Evolutionary conservation across 2,329 filamentous ascomycete genomes (phyloP), one percentile per base, ranked within the genome.

Genomic region (Arthrobotrys iridis): DNA sequence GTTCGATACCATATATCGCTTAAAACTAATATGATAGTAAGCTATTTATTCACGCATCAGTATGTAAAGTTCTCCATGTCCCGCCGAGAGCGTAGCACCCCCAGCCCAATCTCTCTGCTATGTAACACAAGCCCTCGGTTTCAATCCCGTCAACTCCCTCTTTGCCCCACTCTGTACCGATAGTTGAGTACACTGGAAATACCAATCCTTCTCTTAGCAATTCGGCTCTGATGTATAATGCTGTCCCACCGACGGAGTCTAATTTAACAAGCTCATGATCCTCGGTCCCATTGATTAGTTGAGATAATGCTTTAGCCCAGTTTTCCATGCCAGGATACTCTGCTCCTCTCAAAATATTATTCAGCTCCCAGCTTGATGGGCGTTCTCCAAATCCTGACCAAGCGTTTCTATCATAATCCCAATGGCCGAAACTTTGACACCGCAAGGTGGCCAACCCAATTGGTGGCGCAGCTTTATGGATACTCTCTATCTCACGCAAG

Each of bases 381-480:
- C 76, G 22, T 37, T 62, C 30, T 57, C 71, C 33, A 70, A 70
- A 55, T 76, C 78, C 73, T 3, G 78, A 77, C 81, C 82, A 83
- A 4, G 81, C 80, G 60, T 82, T 82, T 77, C 81, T 81, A 77
- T 83, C 82, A 75, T 82, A 83, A 55, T 82, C 82, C 11, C 76
- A 63, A 11, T 78, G 80, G 30, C 80, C 77, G 62, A 80, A 79
- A 60, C 81, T 79, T n/a, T 77, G 77, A 74, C 81, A 82, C 18
- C 80, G 73, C 3, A 81, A 79, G 10, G 81, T 82, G 55, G 82
- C 78, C 40, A 82, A 77, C 2, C 81, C 81, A 7, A 80, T 71
- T 13, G 66, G 66, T n/a, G 50, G 66, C 4, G 65, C 55, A 13
- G 13, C 3, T 2, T n/a, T 15, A 10, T 13, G 45, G n/a, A 8